Conservation (phyloP, 345 rosid species). For the Lumnitzera littorea region DNA sequence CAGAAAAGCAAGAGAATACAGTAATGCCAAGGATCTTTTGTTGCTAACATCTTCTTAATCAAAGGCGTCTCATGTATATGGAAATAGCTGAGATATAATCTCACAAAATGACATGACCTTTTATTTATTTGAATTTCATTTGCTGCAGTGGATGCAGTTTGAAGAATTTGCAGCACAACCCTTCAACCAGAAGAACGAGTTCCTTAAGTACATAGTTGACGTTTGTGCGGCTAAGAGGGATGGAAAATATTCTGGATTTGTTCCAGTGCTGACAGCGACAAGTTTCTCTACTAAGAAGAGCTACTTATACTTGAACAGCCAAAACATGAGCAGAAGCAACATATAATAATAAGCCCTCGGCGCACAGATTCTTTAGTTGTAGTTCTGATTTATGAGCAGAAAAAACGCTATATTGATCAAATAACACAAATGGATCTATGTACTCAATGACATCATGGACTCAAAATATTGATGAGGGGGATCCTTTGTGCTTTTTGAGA, state of each 20-base stretch:
- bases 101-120: background rate
- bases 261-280: slow-evolving; percentile 12
- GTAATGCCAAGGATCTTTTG: no score
- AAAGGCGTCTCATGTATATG: no score
- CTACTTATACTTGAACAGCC: slow-evolving; percentile 15
- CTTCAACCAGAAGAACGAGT: slow-evolving; percentile 20
- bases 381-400: no score
- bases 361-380: no score
- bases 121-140: slow-evolving; percentile 9
- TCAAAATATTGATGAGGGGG: no score
- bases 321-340: background rate
- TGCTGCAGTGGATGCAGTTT: slow-evolving; percentile 70
- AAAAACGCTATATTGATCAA: no score
- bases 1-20: no score
- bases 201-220: slow-evolving; percentile 15
- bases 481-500: no score
- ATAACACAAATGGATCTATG: no score
- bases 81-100: background rate
- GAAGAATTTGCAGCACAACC: slow-evolving; percentile 36
- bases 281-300: slow-evolving; percentile 12
- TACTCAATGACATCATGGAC: no score
- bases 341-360: no score
- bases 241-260: slow-evolving; percentile 25
- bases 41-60: no score
- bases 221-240: slow-evolving; percentile 27